Conservation (phyloP, 495 filamentous ascomycete genomes). For the Penicillium salamii region DNA sequence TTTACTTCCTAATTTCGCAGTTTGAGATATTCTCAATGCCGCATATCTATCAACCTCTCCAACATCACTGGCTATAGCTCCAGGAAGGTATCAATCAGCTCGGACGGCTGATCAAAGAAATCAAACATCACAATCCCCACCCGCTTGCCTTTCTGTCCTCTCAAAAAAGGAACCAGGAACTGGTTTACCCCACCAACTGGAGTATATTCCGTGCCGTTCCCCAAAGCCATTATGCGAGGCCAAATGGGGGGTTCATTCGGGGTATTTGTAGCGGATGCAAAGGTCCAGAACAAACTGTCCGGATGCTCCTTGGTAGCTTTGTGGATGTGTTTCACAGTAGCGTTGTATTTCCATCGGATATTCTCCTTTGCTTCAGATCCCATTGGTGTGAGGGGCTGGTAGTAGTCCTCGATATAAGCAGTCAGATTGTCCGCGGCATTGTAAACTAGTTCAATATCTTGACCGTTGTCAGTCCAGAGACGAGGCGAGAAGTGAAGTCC, state of each 20-base stretch:
- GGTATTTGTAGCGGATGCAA: conserved; percentile 44
- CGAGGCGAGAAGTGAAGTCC: conserved; percentile 41
- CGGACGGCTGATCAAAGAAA: conserved; percentile 28
- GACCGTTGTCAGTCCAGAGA: conserved; percentile 36
- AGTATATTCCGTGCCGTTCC: conserved; percentile 36
- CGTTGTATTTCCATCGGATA: conserved; percentile 43
- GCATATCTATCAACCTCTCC: no score
- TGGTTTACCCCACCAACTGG: conserved; percentile 39
- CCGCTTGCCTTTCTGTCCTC: conserved; percentile 22
- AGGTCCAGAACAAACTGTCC: conserved; percentile 49
- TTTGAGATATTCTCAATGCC: no score
- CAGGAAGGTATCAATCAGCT: conserved; percentile 18
- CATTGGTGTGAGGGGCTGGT: conserved; percentile 24
- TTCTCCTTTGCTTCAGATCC: conserved; percentile 30
- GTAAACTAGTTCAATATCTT: conserved; percentile 33
- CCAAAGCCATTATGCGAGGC: conserved; percentile 47
- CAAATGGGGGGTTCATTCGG: conserved; percentile 39
- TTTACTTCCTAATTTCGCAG: no score
- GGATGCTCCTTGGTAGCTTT: conserved; percentile 25
- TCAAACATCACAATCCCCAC: conserved; percentile 52
- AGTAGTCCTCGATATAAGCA: conserved; percentile 46
- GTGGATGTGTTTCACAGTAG: conserved; percentile 26
- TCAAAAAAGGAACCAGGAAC: conserved; percentile 17
- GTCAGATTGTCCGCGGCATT: conserved; percentile 28
- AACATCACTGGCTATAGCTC: not conserved